Percentiles rank a stretch among this genome's conserved stretches.
Conservation (phyloP, 768 basidiomycete genomes). For the Boletus subcaerulescens region DNA sequence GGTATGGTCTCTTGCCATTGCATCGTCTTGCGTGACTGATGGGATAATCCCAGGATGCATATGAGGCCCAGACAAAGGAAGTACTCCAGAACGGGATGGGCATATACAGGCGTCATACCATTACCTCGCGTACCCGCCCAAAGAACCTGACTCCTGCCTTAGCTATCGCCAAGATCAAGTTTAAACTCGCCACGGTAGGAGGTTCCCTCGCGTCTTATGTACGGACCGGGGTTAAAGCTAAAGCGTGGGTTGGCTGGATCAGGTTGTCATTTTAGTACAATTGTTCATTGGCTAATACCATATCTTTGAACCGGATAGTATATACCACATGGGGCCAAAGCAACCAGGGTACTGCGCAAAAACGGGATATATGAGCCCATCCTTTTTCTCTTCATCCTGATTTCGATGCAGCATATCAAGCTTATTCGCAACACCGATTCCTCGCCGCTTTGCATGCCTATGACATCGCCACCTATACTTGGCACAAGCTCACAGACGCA, state of each 20-base stretch:
- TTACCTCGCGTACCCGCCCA: slow-evolving; percentile 94
- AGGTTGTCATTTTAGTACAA: not conserved
- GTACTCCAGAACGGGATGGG: slow-evolving; percentile 94
- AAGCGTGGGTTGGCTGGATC: not conserved
- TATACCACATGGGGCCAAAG: no score
- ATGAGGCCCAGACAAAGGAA: slow-evolving; percentile 79
- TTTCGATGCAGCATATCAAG: no score
- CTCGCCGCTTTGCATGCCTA: no score
- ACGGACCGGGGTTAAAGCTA: not conserved
- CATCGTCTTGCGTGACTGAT: not conserved
- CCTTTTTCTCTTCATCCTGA: no score
- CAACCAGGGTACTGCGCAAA: no score
- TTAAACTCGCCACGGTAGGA: slow-evolving; percentile 74
- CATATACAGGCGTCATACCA: slow-evolving; percentile 96
- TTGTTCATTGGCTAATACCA: not conserved
- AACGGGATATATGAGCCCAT: no score
- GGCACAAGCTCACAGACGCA: no score
- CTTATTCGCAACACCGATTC: no score
- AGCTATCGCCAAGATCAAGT: slow-evolving; percentile 94
- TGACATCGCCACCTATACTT: no score
- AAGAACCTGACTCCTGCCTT: slow-evolving; percentile 93
- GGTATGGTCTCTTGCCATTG: slow-evolving; percentile 41
- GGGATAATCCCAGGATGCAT: slow-evolving; percentile 54
- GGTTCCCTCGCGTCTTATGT: not conserved
- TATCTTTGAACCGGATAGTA: not conserved